phyloP scores from a whole-genome alignment of 108 stramenopile species.

The Nitzschia sp. region DNA sequence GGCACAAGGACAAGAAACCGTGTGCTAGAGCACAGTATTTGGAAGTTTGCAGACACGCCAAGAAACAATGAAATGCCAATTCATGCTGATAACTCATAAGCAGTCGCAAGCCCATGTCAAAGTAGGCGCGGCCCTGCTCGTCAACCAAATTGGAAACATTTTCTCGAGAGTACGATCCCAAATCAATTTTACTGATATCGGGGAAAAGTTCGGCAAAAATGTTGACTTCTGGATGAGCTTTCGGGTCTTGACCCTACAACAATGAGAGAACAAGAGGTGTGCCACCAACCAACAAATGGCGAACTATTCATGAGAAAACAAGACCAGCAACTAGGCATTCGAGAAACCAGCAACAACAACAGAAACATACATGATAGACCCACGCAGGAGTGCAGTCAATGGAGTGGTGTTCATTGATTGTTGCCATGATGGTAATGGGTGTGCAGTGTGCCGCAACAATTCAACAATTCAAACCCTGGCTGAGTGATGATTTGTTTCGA shows the following conservation, averaged over 20 bases:
- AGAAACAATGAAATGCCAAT: conserved; percentile 67
- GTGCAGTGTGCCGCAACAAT: not conserved
- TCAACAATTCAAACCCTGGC: no score
- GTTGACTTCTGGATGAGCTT: not conserved
- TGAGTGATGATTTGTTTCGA: not conserved
- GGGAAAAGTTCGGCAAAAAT: conserved; percentile 4
- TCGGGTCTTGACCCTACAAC: no score
- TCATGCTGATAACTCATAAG: conserved; percentile 81
- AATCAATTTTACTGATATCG: conserved; percentile 31
- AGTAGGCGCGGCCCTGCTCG: conserved; percentile 57
- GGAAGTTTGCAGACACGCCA: conserved; percentile 56
- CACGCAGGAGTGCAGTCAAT: not conserved
- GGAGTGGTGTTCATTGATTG: not conserved
- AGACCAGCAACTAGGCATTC: not conserved
- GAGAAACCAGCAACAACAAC: not conserved
- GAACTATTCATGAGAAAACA: not conserved
- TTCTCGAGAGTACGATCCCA: conserved; percentile 62
- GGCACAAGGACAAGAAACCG: conserved; percentile 74
- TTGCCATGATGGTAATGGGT: not conserved
- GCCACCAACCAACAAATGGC: no score
- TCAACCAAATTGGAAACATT: conserved; percentile 70
- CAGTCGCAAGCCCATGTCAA: conserved; percentile 68
- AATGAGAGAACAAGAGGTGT: no score
- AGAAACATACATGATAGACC: not conserved
- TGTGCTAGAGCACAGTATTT: conserved; percentile 83